Evolutionary conservation across 2,329 filamentous ascomycete species (phyloP), one percentile per base, ranked within the genome.

Genomic region (Colletotrichum echinochloae): DNA sequence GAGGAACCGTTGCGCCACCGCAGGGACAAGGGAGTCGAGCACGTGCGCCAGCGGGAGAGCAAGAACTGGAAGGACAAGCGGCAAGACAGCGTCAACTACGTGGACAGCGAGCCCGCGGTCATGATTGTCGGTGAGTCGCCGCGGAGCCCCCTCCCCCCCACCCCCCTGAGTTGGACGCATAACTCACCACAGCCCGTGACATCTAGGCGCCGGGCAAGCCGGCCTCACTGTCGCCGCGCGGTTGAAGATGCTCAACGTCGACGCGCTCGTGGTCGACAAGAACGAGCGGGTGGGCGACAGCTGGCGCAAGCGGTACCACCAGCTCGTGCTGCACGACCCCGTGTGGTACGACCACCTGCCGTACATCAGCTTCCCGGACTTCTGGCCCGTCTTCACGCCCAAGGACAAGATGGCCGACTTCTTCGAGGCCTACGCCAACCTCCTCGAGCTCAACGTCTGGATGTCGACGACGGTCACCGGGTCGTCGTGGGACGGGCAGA

Each of bases 321-420:
- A 84, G 60, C 83, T 86, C 7, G 82, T 91, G 0, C 84, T 91
- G 0, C 90, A 92, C 75, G 90, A 91, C 73, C 89, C 90, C 0
- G 86, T 91, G 20, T 89, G 84, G 82, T 85, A 82, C 71, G 84
- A 86, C 59, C 84, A 88, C 75, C 79, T 91, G 78, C 88, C 90
- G 0, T 92, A 91, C 76, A 75, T 92, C 4, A 81, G 82, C 0
- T 92, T 91, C 73, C 90, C 90, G 0, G 77, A 84, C 0, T 84
- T 83, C 71, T 92, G 89, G 89, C 90, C 90, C 0, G 78, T 90
- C 23, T 92, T 90, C 78, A 91, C 89, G 0, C 90, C 90, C 5
- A 91, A 91, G 73, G 89, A 91, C 77, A 92, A 92, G 74, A 81
- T 91, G 0, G 90, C 84, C 2, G 87, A 90, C 62, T 92, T 88